These are phyloP conservation scores for Mycena chlorophos DNA, from an alignment of 768 basidiomycete genomes.

Conservation along the genomic window DNA sequence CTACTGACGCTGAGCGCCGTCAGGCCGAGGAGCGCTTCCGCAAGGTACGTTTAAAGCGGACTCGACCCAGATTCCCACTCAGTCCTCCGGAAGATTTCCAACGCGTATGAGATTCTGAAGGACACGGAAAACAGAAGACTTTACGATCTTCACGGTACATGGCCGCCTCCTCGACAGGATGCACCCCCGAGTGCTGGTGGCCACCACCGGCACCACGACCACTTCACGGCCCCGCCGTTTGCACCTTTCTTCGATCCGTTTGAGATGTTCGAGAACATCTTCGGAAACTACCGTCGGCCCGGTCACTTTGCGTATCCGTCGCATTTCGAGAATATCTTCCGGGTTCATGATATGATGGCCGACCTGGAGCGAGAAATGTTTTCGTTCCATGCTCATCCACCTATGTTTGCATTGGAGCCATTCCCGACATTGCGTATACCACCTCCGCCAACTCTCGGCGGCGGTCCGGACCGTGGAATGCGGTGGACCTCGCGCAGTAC, in stretches of 20 bases:
- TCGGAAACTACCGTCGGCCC: constrained; percentile 45
- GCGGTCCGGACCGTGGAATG: constrained; percentile 13
- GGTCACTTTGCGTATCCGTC: constrained; percentile 32
- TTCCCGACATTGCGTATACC: constrained; percentile 24
- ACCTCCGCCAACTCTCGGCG: constrained; percentile 24
- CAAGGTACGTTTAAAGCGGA: constrained; percentile 31
- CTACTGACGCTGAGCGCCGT: constrained; percentile 58
- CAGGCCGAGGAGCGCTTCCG: constrained; percentile 58
- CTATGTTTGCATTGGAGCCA: constrained; percentile 15
- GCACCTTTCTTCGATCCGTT: constrained; percentile 68
- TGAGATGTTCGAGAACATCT: constrained; percentile 69
- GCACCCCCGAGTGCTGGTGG: constrained; percentile 22
- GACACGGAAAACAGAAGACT: constrained; percentile 60
- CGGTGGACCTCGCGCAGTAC: constrained; percentile 58
- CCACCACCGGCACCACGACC: constrained; percentile 20
- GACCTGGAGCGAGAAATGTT: constrained; percentile 36
- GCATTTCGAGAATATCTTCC: constrained; percentile 35
- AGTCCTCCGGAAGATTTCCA: constrained; percentile 50
- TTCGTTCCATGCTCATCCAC: constrained; percentile 19
- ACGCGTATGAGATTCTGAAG: constrained; percentile 75
- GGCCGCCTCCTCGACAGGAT: constrained; percentile 57
- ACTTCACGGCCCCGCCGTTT: constrained; percentile 46
- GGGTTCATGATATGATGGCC: constrained; percentile 35
- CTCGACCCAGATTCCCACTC: constrained; percentile 3
- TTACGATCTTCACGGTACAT: constrained; percentile 72